phyloP scores from a whole-genome alignment of 176 grass and related monocot species.

The Canna indica region DNA sequence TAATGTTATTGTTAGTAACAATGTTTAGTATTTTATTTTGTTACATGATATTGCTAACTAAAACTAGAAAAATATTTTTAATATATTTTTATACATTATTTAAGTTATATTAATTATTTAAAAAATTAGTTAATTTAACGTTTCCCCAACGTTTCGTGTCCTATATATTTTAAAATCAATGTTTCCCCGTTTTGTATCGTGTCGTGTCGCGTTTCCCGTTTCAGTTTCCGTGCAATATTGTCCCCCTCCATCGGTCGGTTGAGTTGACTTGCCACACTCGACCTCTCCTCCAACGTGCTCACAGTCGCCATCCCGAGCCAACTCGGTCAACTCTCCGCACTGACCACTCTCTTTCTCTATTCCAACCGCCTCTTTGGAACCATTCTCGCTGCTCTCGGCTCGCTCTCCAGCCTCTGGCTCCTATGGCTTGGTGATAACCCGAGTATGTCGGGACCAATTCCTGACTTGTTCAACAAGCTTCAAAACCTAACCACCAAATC shows the following conservation, averaged over 20 bases:
- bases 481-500: slow-evolving; percentile 35
- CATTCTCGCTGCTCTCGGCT: slow-evolving; percentile 40
- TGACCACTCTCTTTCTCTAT: slow-evolving; percentile 43
- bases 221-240: too few relatives aligned
- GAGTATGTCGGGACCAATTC: slow-evolving; percentile 44
- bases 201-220: too few relatives aligned
- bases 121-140: too few relatives aligned
- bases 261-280: slow-evolving; percentile 36
- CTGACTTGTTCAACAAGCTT: slow-evolving; percentile 34
- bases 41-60: too few relatives aligned
- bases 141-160: too few relatives aligned
- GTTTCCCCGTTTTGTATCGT: too few relatives aligned
- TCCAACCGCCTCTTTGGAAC: slow-evolving; percentile 58
- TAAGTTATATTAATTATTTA: too few relatives aligned
- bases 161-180: too few relatives aligned
- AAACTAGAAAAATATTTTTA: too few relatives aligned
- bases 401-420: slow-evolving; percentile 39
- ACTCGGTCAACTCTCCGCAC: slow-evolving; percentile 27
- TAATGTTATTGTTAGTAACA: too few relatives aligned
- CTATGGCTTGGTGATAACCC: slow-evolving; percentile 56
- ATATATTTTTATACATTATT: too few relatives aligned
- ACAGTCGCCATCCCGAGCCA: slow-evolving; percentile 38
- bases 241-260: slow-evolving; percentile 49
- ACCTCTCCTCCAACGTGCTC: slow-evolving; percentile 66
- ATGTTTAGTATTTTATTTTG: too few relatives aligned